Evolutionary conservation across 1,139 yeast species (phyloP).

Genomic region (Kurtzmaniella quercitrusa): DNA sequence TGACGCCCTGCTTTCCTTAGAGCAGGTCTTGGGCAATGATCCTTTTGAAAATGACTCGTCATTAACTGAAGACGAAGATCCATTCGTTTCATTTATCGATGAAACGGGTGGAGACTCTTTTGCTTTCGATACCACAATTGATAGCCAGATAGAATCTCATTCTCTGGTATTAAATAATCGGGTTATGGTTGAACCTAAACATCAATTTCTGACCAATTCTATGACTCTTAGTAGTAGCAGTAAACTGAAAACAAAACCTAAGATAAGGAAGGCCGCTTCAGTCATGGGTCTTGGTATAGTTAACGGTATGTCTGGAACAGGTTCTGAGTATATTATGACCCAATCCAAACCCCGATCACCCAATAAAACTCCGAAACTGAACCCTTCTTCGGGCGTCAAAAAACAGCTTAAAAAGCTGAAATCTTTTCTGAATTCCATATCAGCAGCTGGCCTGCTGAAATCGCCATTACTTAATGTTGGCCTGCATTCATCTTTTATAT

Average conservation of each 20-base stretch:
- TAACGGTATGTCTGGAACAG: background rate
- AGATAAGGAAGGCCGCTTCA: background rate
- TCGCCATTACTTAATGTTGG: background rate
- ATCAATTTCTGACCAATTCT: background rate
- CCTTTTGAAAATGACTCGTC: constrained; percentile 16
- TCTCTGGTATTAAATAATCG: no score
- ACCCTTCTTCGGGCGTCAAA: constrained; percentile 1
- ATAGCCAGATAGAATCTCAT: background rate
- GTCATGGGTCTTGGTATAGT: background rate
- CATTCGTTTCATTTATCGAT: constrained; percentile 5
- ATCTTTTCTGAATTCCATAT: constrained; percentile 4
- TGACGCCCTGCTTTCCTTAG: constrained; percentile 16
- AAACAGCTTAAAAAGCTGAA: constrained; percentile 6
- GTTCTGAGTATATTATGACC: no score
- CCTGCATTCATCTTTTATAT: background rate
- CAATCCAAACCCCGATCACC: background rate
- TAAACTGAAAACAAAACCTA: background rate
- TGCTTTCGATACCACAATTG: constrained; percentile 2
- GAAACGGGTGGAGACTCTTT: constrained; percentile 8
- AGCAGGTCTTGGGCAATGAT: constrained; percentile 20
- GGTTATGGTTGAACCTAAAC: background rate
- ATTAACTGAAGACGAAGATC: constrained; percentile 1
- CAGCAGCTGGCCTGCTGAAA: constrained; percentile 1
- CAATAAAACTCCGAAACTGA: background rate
- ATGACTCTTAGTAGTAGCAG: background rate